Evolutionary conservation across 176 grass and related monocot species (phyloP).

Genomic region (Oryza nivara): DNA sequence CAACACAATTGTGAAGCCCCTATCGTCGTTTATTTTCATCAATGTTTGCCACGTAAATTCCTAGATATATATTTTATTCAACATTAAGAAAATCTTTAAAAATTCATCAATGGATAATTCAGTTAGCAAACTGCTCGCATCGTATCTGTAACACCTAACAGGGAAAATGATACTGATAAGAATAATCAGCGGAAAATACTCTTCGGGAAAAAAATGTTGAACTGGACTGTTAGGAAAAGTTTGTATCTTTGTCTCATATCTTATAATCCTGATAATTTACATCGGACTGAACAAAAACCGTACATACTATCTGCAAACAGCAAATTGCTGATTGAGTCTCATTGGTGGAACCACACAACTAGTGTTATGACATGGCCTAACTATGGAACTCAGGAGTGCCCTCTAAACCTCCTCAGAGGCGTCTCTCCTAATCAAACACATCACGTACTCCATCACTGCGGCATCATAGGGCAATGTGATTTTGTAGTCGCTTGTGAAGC

Average conservation of each 20-base stretch:
- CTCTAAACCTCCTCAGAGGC: constrained; percentile 48
- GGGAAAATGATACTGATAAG: background rate
- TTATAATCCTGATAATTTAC: background rate
- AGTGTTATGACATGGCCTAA: constrained; percentile 14
- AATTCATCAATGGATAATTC: background rate
- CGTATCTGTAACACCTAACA: background rate
- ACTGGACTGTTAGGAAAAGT: background rate
- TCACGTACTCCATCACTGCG: constrained; percentile 44
- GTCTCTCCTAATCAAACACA: constrained; percentile 52
- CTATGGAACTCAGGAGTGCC: constrained; percentile 52
- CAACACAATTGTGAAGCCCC: background rate
- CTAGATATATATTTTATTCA: background rate
- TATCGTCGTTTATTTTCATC: background rate
- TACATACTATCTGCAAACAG: constrained; percentile 20
- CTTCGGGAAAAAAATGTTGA: background rate
- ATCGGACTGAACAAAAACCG: background rate
- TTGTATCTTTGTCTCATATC: background rate
- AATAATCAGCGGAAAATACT: constrained; percentile 4
- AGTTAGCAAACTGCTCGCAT: background rate
- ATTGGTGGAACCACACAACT: background rate
- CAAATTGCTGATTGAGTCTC: constrained; percentile 17
- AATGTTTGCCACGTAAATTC: background rate
- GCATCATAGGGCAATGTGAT: constrained; percentile 62
- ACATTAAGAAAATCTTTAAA: background rate
- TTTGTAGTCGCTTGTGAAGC: constrained; percentile 20